Base-by-base conservation (phyloP, 2,329 filamentous ascomycete species). In the Eurotiales sp. region DNA sequence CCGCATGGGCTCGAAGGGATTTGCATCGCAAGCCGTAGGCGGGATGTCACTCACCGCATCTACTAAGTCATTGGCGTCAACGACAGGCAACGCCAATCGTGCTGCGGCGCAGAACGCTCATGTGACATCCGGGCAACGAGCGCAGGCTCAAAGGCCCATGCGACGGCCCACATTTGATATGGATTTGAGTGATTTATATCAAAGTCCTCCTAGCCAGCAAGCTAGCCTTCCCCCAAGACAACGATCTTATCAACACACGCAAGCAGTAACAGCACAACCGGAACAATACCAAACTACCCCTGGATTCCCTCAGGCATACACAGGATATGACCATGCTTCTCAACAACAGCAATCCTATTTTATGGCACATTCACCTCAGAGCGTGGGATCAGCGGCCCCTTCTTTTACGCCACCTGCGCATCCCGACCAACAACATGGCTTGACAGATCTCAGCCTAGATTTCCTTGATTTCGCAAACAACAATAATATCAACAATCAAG, bases 1-100 rank as follows among this genome's bases (percentile, higher is more conserved):
- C 45, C 89, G 92, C 65, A 96, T 96, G 91, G 90, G 88, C 59
- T 86, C 86, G 1, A 91, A 87, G 15, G 89, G 89, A 0, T 95
- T 95, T 58, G 88, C 88, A 27, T 68, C 68, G 4, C 69, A 69
- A 48, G 63, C 67, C 19, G 65, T 67, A 25, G 56, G 66, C 41
- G 58, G 55, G 23, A 61, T 58, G 22, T 53, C 51, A n/a, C 51
- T 53, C 8, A 53, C 51, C 8, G 46, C 45, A 40, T 41, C 51
- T 19, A 23, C 32, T 17, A 47, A 48, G 11, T 44, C 45, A 17
- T 47, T 49, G 8, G 30, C 45, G 17, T 48, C 40, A 37, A 45
- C 40, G 3, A 7, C 45, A 25, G 40, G 19, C 15, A 43, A 42
- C 8, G 25, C 41, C 22, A 48, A 39, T 7, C 51, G 51, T 14